These are phyloP conservation scores for Cryptococcus depauperatus DNA, from an alignment of 1,284 basidiomycete genomes.

Conservation along the genomic window DNA sequence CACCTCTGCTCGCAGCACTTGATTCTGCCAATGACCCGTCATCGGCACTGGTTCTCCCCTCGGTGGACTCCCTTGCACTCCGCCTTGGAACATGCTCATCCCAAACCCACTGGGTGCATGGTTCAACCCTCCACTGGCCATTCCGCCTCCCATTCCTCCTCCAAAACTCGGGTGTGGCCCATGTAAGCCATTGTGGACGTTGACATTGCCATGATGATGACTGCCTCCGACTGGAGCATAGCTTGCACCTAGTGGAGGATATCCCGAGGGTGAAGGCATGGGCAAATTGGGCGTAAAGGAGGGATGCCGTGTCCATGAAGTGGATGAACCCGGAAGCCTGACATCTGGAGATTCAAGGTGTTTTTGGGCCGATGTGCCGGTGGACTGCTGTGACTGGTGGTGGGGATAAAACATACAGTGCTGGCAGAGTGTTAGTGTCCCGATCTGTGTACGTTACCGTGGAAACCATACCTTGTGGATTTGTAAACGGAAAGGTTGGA, in stretches of 20 bases:
- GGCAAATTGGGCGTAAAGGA: constrained; percentile 21
- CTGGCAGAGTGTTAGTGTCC: too few relatives aligned
- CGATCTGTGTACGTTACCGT: too few relatives aligned
- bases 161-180: constrained; percentile 17
- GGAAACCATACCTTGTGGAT: too few relatives aligned
- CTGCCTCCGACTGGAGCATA: constrained; percentile 18
- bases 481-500: too few relatives aligned
- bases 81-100: constrained; percentile 16
- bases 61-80: constrained; percentile 30
- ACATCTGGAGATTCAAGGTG: constrained; percentile 26
- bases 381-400: constrained; percentile 20
- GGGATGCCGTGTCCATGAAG: constrained; percentile 19
- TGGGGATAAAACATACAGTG: constrained; percentile 35
- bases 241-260: constrained; percentile 14
- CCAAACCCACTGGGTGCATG: constrained; percentile 18
- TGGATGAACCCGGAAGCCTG: constrained; percentile 11
- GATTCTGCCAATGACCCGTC: constrained; percentile 45
- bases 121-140: constrained; percentile 14
- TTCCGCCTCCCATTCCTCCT: constrained; percentile 7
- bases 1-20: constrained; percentile 41
- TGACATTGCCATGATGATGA: constrained; percentile 19
- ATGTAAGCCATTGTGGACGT: constrained; percentile 20
- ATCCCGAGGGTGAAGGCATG: constrained; percentile 21
- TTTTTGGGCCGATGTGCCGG: constrained; percentile 25
- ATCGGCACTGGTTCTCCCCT: constrained; percentile 34